These are phyloP conservation scores for Alternaria brassicicola DNA, from an alignment of 2,329 filamentous ascomycete species.

Conservation along the genomic window DNA sequence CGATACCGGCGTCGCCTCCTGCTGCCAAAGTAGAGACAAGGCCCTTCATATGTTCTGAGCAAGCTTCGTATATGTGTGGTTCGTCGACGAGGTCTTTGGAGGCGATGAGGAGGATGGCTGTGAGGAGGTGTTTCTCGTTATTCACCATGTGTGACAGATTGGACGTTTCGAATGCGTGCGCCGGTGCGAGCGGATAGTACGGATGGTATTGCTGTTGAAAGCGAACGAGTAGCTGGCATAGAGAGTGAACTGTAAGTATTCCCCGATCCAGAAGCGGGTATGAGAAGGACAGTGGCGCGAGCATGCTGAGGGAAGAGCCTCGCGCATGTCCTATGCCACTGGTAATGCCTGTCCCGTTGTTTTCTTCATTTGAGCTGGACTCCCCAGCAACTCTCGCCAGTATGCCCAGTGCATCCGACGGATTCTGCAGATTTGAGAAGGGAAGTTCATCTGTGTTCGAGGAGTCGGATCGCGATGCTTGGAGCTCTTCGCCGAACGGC, in stretches of 20 bases:
- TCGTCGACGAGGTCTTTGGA: constrained; percentile 73
- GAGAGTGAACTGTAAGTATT: constrained; percentile 52
- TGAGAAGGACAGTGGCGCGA: constrained; percentile 46
- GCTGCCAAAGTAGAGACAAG: constrained; percentile 71
- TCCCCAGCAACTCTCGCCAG: constrained; percentile 54
- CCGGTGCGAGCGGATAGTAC: constrained; percentile 71
- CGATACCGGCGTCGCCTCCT: constrained; percentile 69
- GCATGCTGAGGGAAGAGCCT: constrained; percentile 23
- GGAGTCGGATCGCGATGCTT: constrained; percentile 37
- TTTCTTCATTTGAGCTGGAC: constrained; percentile 41
- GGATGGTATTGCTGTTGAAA: constrained; percentile 71
- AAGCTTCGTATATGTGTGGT: constrained; percentile 67
- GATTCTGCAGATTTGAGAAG: constrained; percentile 56
- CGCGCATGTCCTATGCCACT: constrained; percentile 14
- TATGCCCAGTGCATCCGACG: constrained; percentile 57
- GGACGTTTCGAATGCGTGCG: constrained; percentile 62
- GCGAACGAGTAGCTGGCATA: constrained; percentile 61
- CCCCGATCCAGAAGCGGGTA: constrained; percentile 53
- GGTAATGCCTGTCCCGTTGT: constrained; percentile 14
- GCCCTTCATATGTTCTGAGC: constrained; percentile 72
- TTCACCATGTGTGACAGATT: constrained; percentile 62
- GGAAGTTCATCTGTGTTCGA: constrained; percentile 44
- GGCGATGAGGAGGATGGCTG: constrained; percentile 72
- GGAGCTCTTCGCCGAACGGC: constrained; percentile 27
- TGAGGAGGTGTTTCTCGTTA: constrained; percentile 70